A percentile compares a stretch with the other conserved stretches of the same genome.
Evolutionary conservation across 2,329 filamentous ascomycete species (phyloP).

Genomic region (Canariomyces notabilis): DNA sequence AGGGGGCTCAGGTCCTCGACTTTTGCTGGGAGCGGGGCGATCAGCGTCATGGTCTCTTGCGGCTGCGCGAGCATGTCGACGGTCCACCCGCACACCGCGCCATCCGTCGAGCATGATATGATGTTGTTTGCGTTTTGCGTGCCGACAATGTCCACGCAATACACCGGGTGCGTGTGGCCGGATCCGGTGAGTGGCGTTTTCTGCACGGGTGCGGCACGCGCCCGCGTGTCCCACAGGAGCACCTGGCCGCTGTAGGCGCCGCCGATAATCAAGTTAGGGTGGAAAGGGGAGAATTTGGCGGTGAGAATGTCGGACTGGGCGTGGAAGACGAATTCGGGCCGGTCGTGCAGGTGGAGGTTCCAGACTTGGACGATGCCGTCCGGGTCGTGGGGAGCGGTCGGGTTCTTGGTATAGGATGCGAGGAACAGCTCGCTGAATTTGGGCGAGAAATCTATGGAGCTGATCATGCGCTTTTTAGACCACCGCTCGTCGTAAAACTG

Average conservation of each 20-base stretch:
- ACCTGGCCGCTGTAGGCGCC: slow-evolving; percentile 97
- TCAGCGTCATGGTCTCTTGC: slow-evolving; percentile 86
- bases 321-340: slow-evolving; percentile 94
- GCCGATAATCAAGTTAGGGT: slow-evolving; percentile 91
- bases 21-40: slow-evolving; percentile 77
- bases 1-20: slow-evolving; percentile 94
- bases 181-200: slow-evolving; percentile 94
- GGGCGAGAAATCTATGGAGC: slow-evolving; percentile 88
- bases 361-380: slow-evolving; percentile 93
- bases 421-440: slow-evolving; percentile 92
- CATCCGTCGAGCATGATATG: slow-evolving; percentile 92
- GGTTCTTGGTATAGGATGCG: slow-evolving; percentile 95
- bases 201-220: slow-evolving; percentile 82
- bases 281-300: slow-evolving; percentile 97
- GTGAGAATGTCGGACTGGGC: slow-evolving; percentile 93
- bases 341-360: slow-evolving; percentile 91
- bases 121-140: slow-evolving; percentile 99
- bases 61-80: slow-evolving; percentile 97
- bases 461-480: slow-evolving; percentile 97
- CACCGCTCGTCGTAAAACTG: slow-evolving; percentile 94
- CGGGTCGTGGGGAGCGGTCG: slow-evolving; percentile 87
- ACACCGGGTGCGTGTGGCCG: slow-evolving; percentile 93
- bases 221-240: slow-evolving; percentile 92
- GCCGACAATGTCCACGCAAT: slow-evolving; percentile 90
- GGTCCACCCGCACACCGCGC: slow-evolving; percentile 93